phyloP scores from a whole-genome alignment of 129 eudicot genomes.

The Flaveria trinervia region DNA sequence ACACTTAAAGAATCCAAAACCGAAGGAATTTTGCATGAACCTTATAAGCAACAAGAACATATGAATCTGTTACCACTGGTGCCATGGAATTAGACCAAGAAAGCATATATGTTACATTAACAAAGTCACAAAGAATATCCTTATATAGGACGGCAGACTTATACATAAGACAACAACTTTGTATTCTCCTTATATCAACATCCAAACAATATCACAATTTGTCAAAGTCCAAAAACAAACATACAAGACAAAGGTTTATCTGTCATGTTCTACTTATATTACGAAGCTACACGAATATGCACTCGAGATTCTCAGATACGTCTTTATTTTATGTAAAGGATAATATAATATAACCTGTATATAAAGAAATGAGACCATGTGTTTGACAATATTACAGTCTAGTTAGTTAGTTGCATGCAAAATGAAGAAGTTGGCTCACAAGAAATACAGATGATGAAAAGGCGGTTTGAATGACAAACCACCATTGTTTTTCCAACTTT shows the following conservation, averaged over 20 bases:
- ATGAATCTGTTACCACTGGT: background rate
- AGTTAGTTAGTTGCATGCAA: conserved; percentile 22
- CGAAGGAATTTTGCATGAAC: conserved; percentile 13
- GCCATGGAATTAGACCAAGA: conserved; percentile 6
- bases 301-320: conserved; percentile 25
- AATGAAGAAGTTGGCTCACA: conserved; percentile 31
- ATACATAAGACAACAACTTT: conserved; percentile 30
- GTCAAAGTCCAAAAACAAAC: conserved; percentile 24
- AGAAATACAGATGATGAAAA: conserved; percentile 27
- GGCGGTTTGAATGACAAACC: conserved; percentile 29
- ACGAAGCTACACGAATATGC: conserved; percentile 32
- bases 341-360: conserved; percentile 1
- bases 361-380: background rate
- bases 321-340: background rate
- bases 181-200: conserved; percentile 6
- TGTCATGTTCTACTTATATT: conserved; percentile 14
- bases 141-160: conserved; percentile 30
- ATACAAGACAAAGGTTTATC: conserved; percentile 27
- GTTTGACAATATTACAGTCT: background rate
- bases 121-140: conserved; percentile 30
- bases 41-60: background rate
- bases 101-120: conserved; percentile 17
- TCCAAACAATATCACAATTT: background rate
- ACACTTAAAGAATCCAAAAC: background rate
- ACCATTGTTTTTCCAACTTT: conserved; percentile 57